Conservation (phyloP, 176 grass and related monocot species). For the Rhynchospora tenuis region DNA sequence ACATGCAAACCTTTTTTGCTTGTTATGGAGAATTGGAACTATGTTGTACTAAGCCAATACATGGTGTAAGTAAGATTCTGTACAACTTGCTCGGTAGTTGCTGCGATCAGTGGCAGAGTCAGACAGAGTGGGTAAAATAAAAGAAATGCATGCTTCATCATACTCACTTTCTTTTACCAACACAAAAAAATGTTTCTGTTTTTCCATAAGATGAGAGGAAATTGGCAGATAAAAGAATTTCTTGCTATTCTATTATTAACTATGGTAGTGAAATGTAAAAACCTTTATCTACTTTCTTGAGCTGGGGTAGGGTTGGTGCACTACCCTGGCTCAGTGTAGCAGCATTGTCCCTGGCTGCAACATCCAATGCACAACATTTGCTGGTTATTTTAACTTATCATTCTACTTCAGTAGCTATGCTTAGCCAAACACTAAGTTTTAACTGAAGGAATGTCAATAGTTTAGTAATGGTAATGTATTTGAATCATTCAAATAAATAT, state of each 20-base stretch:
- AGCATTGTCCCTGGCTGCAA: neutral
- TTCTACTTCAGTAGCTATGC: neutral
- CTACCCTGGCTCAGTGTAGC: neutral
- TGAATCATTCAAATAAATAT: neutral
- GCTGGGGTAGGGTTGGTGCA: neutral
- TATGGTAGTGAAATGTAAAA: neutral
- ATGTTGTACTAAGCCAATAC: neutral
- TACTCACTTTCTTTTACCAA: neutral
- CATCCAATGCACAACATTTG: neutral
- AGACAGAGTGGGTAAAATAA: neutral
- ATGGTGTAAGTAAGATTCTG: neutral
- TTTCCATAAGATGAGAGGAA: neutral
- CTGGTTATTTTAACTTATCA: neutral
- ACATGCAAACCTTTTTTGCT: neutral
- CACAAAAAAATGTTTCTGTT: neutral
- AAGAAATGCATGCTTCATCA: neutral
- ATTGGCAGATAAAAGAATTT: neutral
- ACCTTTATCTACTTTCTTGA: neutral
- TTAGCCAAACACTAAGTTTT: neutral
- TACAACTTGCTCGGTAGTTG: neutral
- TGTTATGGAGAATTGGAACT: neutral
- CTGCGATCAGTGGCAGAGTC: neutral
- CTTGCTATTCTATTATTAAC: neutral
- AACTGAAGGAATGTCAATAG: neutral
- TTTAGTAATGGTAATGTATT: neutral